Percentiles rank a stretch among this genome's conserved stretches.
Evolutionary conservation across 345 rosid species (phyloP).

Genomic region (Rubroshorea leprosula): DNA sequence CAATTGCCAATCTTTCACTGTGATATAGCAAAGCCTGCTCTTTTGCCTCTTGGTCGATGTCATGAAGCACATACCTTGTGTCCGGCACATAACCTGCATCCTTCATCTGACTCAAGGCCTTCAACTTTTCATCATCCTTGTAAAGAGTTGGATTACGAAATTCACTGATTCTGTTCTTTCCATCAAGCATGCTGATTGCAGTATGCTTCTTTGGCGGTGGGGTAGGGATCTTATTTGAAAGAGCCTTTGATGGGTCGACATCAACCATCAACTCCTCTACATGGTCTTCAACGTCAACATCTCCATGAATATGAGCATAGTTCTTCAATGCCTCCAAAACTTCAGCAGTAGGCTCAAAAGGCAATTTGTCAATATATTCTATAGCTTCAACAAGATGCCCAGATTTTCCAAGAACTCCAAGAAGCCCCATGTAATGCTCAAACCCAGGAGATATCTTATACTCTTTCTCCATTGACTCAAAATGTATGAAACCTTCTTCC

Average conservation of each 20-base stretch:
- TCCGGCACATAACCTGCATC: conserved; percentile 57
- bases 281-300: conserved; percentile 62
- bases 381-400: conserved; percentile 61
- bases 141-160: conserved; percentile 51
- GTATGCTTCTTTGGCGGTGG: conserved; percentile 53
- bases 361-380: conserved; percentile 41
- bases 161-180: conserved; percentile 54
- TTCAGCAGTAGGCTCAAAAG: conserved; percentile 51
- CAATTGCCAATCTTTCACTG: conserved; percentile 76
- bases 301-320: conserved; percentile 57
- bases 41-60: conserved; percentile 79
- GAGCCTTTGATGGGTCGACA: conserved; percentile 56
- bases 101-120: conserved; percentile 41
- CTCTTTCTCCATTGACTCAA: conserved; percentile 51
- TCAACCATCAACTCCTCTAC: conserved; percentile 49
- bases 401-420: conserved; percentile 64
- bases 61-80: conserved; percentile 66
- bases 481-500: conserved; percentile 67
- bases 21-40: conserved; percentile 76
- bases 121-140: conserved; percentile 63
- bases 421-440: conserved; percentile 51
- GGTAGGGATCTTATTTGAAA: conserved; percentile 38
- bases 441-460: conserved; percentile 37
- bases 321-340: conserved; percentile 55
- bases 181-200: conserved; percentile 57